Evolutionary conservation across 768 basidiomycete species (phyloP), one percentile per base, ranked within the genome.

Genomic region (Lactarius deliciosus): DNA sequence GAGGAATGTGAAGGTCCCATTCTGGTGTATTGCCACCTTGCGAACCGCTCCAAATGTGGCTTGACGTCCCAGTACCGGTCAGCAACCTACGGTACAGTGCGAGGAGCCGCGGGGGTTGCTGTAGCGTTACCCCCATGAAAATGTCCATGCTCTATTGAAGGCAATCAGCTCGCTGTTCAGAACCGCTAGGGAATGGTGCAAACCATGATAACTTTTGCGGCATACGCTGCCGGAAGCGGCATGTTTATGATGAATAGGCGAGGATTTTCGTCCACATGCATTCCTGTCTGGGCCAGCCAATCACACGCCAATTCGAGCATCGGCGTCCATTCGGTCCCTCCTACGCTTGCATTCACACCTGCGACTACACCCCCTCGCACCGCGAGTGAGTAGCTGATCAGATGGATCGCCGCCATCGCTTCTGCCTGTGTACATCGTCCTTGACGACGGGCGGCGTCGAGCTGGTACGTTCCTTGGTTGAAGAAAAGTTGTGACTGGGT

Each of bases 401-500:
- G 83, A 75, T 91, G 90, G 53, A 92, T 73, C 5, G 92, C 90
- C 5, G 92, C 91, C 69, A 89, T 81, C 11, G 90, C 92, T 71
- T 93, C 90, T 57, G 80, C 80, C 65, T 90, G 90, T 50, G 79
- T 79, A 60, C 65, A 66, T 28, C 66, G 68, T 10, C 63, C 62
- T 22, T 69, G 69, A 25, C 70, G 60, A 18, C 65, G 68, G 41
- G 68, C 68, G 11, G 55, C 61, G 20, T 71, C 65, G n/a, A 71
- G 68, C 34, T 66, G 70, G 50, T 54, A 66, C 15, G 59, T 56
- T 11, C 69, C 70, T 54, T 71, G 61, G 53, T 67, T 65, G 53
- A 70, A 70, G 63, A 66, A 71, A 43, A 61, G 36, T 32, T 69
- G 68, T 55, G 68, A 60, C 40, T 66, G 60, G 32, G 68, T 57